phyloP scores from a whole-genome alignment of 2,329 filamentous ascomycete species.

The Ramularia endophylla region DNA sequence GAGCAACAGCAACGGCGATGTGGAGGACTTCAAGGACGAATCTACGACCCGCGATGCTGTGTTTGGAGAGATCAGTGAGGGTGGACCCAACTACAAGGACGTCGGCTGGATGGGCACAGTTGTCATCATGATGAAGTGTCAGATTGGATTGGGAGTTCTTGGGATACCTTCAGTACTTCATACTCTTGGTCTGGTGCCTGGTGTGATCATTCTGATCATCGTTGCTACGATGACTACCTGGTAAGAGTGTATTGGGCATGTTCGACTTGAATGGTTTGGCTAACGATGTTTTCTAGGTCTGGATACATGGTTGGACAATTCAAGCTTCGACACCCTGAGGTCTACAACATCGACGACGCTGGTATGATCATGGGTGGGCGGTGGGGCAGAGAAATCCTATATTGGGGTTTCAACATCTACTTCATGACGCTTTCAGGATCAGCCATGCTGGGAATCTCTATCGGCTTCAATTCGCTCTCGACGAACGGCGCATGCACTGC shows the following conservation, averaged over 20 bases:
- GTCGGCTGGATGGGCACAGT: constrained; percentile 39
- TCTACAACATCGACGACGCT: constrained; percentile 54
- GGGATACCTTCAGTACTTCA: constrained; percentile 41
- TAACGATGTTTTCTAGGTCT: constrained; percentile 20
- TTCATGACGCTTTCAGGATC: constrained; percentile 33
- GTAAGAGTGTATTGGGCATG: constrained; percentile 13
- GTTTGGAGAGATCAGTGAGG: constrained; percentile 15
- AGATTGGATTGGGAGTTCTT: constrained; percentile 45
- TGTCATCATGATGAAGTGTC: constrained; percentile 43
- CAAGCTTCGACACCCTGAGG: constrained; percentile 49
- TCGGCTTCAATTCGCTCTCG: constrained; percentile 25
- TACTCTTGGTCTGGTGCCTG: constrained; percentile 43
- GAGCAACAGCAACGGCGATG: constrained; percentile 14
- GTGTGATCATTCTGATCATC: constrained; percentile 39
- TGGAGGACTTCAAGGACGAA: constrained; percentile 12
- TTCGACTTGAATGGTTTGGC: too few relatives aligned
- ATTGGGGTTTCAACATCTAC: constrained; percentile 18
- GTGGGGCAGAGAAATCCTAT: constrained; percentile 46
- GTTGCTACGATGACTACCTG: constrained; percentile 44
- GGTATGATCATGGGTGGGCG: constrained; percentile 50
- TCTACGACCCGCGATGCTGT: constrained; percentile 12
- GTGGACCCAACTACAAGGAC: constrained; percentile 23
- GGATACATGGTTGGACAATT: constrained; percentile 47
- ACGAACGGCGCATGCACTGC: constrained; percentile 34
- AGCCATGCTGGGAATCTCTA: constrained; percentile 27